phyloP scores from a whole-genome alignment of 192 early-diverging fungal species.

The Neocallimastix lanati region DNA sequence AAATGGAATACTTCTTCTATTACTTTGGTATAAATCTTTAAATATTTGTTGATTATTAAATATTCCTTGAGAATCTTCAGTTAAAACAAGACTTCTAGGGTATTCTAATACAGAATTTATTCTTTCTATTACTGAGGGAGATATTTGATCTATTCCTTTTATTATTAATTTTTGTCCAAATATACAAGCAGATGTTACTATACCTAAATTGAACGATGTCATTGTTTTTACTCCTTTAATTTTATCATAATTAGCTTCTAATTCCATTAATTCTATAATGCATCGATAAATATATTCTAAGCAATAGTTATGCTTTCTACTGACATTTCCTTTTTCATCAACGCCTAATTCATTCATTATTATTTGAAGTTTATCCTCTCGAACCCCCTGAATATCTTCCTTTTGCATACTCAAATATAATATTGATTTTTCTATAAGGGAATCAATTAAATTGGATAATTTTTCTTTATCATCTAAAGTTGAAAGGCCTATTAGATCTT shows the following conservation, averaged over 20 bases:
- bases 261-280: not conserved
- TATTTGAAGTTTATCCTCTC: not conserved
- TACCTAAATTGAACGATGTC: not conserved
- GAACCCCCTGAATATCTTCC: not conserved
- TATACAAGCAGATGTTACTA: not conserved
- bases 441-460: not conserved
- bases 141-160: not conserved
- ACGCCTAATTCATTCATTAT: not conserved
- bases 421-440: not conserved
- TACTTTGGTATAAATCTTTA: not conserved
- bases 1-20: not conserved
- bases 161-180: not conserved
- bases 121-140: not conserved
- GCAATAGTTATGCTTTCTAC: not conserved
- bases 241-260: not conserved
- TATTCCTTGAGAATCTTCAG: not conserved
- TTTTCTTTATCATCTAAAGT: not conserved
- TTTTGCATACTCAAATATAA: not conserved
- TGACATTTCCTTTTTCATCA: not conserved
- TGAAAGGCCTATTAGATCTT: not conserved
- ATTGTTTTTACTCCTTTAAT: not conserved
- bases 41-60: not conserved
- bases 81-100: not conserved
- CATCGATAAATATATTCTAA: not conserved
- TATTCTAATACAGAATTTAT: not conserved